Evolutionary conservation across 2,329 filamentous ascomycete species (phyloP).

Genomic region (Aspergillus japonicus): DNA sequence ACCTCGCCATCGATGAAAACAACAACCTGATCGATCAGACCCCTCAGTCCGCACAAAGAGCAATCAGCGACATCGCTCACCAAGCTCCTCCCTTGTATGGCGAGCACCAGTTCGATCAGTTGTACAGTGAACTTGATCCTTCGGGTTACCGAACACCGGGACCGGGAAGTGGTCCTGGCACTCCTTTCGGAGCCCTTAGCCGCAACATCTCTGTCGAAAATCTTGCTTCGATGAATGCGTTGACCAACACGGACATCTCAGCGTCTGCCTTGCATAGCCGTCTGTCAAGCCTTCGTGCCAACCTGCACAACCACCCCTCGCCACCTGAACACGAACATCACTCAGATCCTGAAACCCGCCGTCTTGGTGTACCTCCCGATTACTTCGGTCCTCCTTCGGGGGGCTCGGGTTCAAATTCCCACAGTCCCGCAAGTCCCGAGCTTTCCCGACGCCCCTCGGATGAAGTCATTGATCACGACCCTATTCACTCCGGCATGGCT

Average conservation of each 20-base stretch:
- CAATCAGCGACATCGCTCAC: constrained; percentile 56
- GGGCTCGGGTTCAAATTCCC: constrained; percentile 33
- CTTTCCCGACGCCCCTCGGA: constrained; percentile 49
- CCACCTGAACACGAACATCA: constrained; percentile 26
- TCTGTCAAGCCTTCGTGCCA: constrained; percentile 53
- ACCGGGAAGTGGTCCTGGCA: constrained; percentile 67
- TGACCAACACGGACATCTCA: constrained; percentile 56
- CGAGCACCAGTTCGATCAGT: constrained; percentile 81
- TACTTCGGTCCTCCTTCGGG: constrained; percentile 28
- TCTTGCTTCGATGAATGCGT: constrained; percentile 58
- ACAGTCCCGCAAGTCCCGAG: constrained; percentile 33
- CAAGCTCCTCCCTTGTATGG: constrained; percentile 91
- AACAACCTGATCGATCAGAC: constrained; percentile 70
- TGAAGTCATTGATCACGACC: constrained; percentile 47
- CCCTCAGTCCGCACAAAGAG: constrained; percentile 50
- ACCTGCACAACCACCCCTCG: constrained; percentile 16
- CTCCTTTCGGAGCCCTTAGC: constrained; percentile 68
- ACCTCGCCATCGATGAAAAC: constrained; percentile 82
- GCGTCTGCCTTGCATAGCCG: constrained; percentile 69
- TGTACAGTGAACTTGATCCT: constrained; percentile 84
- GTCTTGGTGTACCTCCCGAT: constrained; percentile 30
- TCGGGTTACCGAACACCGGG: constrained; percentile 78
- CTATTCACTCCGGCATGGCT: constrained; percentile 39
- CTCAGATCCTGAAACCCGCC: constrained; percentile 22
- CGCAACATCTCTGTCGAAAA: constrained; percentile 80